phyloP scores from a whole-genome alignment of 306 rosid species.

The Hippophae rhamnoides region DNA sequence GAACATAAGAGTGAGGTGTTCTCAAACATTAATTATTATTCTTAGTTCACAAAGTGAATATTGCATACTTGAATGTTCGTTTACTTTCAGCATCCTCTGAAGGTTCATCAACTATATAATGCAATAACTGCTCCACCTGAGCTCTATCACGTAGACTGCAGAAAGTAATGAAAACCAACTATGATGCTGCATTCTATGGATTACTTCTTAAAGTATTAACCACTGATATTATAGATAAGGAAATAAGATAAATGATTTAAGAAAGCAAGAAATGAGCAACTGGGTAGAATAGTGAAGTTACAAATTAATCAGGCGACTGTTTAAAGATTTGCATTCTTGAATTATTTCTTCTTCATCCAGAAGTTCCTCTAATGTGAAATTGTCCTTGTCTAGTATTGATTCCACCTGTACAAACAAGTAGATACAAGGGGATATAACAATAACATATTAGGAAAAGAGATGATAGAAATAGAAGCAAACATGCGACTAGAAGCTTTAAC shows the following conservation, averaged over 20 bases:
- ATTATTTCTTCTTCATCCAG: slow-evolving; percentile 96
- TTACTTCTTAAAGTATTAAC: slow-evolving; percentile 1
- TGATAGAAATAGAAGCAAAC: not conserved
- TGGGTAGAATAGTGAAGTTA: slow-evolving; percentile 23
- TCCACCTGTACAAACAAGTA: slow-evolving; percentile 56
- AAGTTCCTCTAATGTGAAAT: slow-evolving; percentile 92
- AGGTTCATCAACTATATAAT: slow-evolving; percentile 78
- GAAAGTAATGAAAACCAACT: not conserved
- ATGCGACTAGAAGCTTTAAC: slow-evolving; percentile 3
- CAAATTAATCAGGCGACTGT: slow-evolving; percentile 96
- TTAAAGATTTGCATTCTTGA: slow-evolving; percentile 97
- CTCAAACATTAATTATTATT: slow-evolving; percentile 1
- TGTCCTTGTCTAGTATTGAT: slow-evolving; percentile 80
- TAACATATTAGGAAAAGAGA: slow-evolving; percentile 1
- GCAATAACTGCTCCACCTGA: slow-evolving; percentile 85
- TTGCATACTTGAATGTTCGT: slow-evolving; percentile 73
- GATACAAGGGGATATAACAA: not conserved
- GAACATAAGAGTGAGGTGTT: slow-evolving; percentile 4
- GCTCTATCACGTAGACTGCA: slow-evolving; percentile 82
- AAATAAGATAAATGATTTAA: not conserved
- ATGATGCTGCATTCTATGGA: not conserved
- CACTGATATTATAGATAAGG: not conserved
- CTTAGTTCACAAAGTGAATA: slow-evolving; percentile 14
- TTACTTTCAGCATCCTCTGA: slow-evolving; percentile 89
- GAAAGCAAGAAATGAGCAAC: slow-evolving; percentile 1